These are phyloP conservation scores for Russula dissimulans DNA, from an alignment of 768 basidiomycete species.

Conservation along the genomic window DNA sequence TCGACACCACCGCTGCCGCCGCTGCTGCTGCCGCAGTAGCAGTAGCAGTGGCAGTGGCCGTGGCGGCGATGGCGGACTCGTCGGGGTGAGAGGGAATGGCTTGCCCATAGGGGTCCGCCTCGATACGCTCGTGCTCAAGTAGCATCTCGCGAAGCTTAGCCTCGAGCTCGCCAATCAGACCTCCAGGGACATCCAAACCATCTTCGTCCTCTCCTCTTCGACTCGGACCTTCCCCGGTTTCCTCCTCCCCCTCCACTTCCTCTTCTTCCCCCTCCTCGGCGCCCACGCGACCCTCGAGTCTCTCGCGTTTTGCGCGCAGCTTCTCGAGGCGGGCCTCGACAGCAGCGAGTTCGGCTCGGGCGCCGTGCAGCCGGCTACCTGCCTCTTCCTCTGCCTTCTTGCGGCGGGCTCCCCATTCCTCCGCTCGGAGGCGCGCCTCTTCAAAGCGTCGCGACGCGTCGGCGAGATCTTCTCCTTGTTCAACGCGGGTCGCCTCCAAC, in stretches of 20 bases:
- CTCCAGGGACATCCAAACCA: slow-evolving; percentile 17
- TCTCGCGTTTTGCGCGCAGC: slow-evolving; percentile 54
- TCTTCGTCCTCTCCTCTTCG: neutral
- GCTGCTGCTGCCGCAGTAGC: too few species aligned
- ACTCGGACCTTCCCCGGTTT: neutral
- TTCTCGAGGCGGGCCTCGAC: slow-evolving; percentile 51
- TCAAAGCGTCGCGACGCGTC: slow-evolving; percentile 27
- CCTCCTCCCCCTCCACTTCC: neutral
- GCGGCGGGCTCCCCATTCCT: slow-evolving; percentile 10
- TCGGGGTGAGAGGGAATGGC: slow-evolving; percentile 12
- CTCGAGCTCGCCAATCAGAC: slow-evolving; percentile 55
- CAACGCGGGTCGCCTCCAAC: slow-evolving; percentile 29
- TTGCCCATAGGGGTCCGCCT: slow-evolving; percentile 27
- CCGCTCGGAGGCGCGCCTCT: slow-evolving; percentile 5
- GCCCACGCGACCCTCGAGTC: slow-evolving; percentile 38
- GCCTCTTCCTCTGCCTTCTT: slow-evolving; percentile 36
- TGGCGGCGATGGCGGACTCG: neutral
- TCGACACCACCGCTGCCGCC: too few species aligned
- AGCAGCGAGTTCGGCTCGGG: slow-evolving; percentile 34
- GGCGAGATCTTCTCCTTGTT: slow-evolving; percentile 8
- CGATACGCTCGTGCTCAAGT: slow-evolving; percentile 46
- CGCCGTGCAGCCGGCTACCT: slow-evolving; percentile 30
- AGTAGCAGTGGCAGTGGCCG: too few species aligned
- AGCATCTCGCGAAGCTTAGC: slow-evolving; percentile 51
- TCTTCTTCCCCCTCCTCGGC: neutral